Evolutionary conservation across 2,329 filamentous ascomycete genomes (phyloP), one percentile per base, ranked within the genome.

Genomic region (Penicillium brasilianum): DNA sequence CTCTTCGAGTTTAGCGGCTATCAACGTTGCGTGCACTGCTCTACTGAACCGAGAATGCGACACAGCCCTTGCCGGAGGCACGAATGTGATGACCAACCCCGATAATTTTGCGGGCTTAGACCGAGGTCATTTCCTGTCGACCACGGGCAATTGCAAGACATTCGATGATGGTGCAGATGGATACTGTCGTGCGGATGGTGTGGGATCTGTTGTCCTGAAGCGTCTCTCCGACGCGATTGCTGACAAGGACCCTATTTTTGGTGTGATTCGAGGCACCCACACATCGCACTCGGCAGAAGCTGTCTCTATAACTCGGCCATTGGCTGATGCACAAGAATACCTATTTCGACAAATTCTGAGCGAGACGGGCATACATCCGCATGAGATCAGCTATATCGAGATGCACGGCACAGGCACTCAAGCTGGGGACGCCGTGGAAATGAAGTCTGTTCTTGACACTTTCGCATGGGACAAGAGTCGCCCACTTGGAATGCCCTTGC

Each of bases 21-120:
- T 93, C 39, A 87, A 92, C 65, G 77, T 90, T 1, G 85, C 86
- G 3, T 93, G 90, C 76, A 88, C 87, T 6, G 86, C 90, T 0
- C 80, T 93, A 9, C 89, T 87, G 85, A 84, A 85, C 2, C 86
- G 88, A 53, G 91, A 95, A 66, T 91, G 88, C 63, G 91, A 95
- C 71, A 93, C 89, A 7, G 92, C 90, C 1, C 86, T 93, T 37
- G 89, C 91, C 1, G 91, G 92, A 59, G 92, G 92, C 60, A 79
- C 90, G 14, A 92, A 90, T 55, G 43, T 74, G 4, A 83, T 93
- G 76, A 92, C 90, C 52, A 91, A 91, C 75, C 89, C 90, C 0
- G 90, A 93, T 74, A 90, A 90, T 80, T 92, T 90, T 77, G 83
- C 88, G 6, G 90, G 89, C 66, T 81, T 93, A 2, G 88, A 87